Evolutionary conservation across 2,329 filamentous ascomycete species (phyloP), one percentile per base, ranked within the genome.

Genomic region (Drechmeria coniospora): DNA sequence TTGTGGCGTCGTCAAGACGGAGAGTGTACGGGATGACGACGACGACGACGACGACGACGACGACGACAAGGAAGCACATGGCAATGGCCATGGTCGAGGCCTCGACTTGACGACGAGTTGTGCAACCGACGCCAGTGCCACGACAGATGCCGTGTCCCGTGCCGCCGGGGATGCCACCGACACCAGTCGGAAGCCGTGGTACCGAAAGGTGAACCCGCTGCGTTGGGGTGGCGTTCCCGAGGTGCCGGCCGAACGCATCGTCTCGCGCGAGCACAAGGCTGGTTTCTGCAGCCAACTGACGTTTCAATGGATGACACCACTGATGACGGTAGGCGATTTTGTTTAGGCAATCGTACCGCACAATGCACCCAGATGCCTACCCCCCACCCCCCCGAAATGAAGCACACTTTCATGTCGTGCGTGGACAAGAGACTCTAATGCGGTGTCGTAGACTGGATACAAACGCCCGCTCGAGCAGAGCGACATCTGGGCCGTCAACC

Each of bases 401-500:
- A n/a, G n/a, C n/a, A n/a, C n/a, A n/a, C n/a, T n/a, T n/a, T n/a
- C n/a, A n/a, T n/a, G n/a, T n/a, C n/a, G n/a, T n/a, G n/a, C n/a
- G n/a, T n/a, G n/a, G n/a, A n/a, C n/a, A n/a, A n/a, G n/a, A n/a
- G n/a, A n/a, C n/a, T n/a, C n/a, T n/a, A n/a, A n/a, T n/a, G n/a
- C n/a, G n/a, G n/a, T 27, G 14, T 21, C 21, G 15, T 39, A 82
- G 74, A 69, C 74, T 21, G 90, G 90, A 20, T 95, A 94, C 53
- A 75, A 82, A 46, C 75, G 90, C 10, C 72, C 75, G 2, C 65
- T 98, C 2, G 78, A 93, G 44, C 57, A 75, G 30, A 80, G 79
- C 39, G 90, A 98, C 49, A 73, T 98, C 32, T 95, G 84, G 78
- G 58, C 64, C 1, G 79, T 95, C 40, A 94, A 94, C 37, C 86